Base-by-base conservation (phyloP, 2,329 filamentous ascomycete genomes). In the Aspergillus texensis region DNA sequence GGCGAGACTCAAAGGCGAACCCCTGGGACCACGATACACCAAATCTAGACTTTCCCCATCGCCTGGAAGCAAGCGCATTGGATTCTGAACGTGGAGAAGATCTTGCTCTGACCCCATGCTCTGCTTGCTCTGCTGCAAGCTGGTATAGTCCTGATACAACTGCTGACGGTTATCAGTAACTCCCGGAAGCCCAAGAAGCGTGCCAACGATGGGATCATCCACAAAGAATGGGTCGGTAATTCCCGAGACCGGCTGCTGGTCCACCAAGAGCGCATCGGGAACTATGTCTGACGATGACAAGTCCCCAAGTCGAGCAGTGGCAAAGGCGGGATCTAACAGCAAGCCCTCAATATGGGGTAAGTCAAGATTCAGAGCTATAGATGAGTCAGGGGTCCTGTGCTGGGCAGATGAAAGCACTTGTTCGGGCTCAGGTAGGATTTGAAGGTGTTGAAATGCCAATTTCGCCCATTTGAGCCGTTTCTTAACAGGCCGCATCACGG, bases 391-490 rank as follows among this genome's bases (percentile, higher is more conserved):
- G 12, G 12, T 10, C 46, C 12, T 16, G 46, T 19, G 0, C 5
- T 50, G 26, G 46, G 10, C n/a, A 45, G 41, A 21, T n/a, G 28
- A 34, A 34, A 45, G 26, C 19, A 28, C 28, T 26, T 30, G 12
- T 14, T 36, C 9, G 21, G 45, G 21, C 28, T 48, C 21, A 16
- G 45, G 28, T 11, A 9, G 28, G 11, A 28, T 11, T 19, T 34
- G 16, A 9, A 53, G n/a, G 26, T 30, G n/a, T 34, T 53, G 50
- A 53, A 46, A 34, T 24, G 61, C 61, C 12, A 59, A 30, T 28
- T 59, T 59, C 26, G 50, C 43, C 26, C 43, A 28, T 34, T 62
- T 62, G 9, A 62, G 28, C 9, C 61, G 56, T 30, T 59, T 62
- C 26, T 59, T 62, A n/a, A 58, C 39, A 11, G 61, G 36, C 19